phyloP scores from a whole-genome alignment of 2,329 filamentous ascomycete genomes.

The Plectosphaerella plurivora region DNA sequence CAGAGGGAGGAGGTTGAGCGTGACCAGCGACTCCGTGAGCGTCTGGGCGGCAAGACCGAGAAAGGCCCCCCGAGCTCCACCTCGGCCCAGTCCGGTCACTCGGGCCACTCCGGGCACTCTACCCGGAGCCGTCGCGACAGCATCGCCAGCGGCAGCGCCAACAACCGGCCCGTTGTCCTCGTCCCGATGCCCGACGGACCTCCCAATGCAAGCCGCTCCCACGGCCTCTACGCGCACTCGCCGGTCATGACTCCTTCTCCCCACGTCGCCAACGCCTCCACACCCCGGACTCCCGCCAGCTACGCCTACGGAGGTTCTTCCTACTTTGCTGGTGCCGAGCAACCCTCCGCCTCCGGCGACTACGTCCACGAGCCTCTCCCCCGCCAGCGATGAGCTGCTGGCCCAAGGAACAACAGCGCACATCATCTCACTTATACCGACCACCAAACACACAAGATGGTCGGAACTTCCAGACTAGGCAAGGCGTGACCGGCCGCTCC shows the following conservation, averaged over 20 bases:
- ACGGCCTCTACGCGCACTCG: constrained; percentile 18
- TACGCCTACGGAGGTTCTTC: neutral
- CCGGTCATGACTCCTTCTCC: neutral
- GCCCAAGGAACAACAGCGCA: neutral
- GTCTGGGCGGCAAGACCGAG: constrained; percentile 26
- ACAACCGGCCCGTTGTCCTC: neutral
- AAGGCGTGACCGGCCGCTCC: too few species aligned
- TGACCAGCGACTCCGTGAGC: constrained; percentile 25
- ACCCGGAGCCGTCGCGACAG: constrained; percentile 21
- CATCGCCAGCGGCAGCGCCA: constrained; percentile 11
- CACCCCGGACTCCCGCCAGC: neutral
- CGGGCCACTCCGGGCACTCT: constrained; percentile 1
- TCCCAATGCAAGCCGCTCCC: neutral
- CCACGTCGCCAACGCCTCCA: neutral
- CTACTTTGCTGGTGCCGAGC: neutral
- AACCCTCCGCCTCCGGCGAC: neutral
- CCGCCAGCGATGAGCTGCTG: neutral
- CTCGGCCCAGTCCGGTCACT: constrained; percentile 6
- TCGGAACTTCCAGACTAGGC: too few species aligned
- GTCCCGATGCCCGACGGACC: neutral
- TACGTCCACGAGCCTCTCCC: neutral
- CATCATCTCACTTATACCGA: too few species aligned
- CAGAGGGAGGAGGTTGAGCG: constrained; percentile 20
- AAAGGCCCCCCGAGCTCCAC: constrained; percentile 15
- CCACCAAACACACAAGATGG: too few species aligned